Base-by-base conservation (phyloP, 108 stramenopile species). In the Conticribra weissflogii region DNA sequence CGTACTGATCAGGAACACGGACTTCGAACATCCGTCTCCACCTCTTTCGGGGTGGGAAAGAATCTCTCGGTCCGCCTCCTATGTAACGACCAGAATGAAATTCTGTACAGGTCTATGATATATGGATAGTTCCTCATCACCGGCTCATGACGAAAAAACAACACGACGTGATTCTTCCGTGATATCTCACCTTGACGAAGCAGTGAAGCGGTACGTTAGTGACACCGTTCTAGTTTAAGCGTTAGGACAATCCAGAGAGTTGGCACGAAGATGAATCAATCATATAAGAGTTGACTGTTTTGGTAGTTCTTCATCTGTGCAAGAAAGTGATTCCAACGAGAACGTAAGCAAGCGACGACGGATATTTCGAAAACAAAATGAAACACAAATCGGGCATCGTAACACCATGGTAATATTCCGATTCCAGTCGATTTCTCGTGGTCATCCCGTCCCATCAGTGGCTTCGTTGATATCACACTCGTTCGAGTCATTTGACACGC, bases 401-500 rank as follows among this genome's bases (percentile, higher is more conserved):
- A n/a, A n/a, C n/a, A n/a, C n/a, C n/a, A n/a, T n/a, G n/a, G n/a
- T n/a, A n/a, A n/a, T n/a, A n/a, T n/a, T n/a, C n/a, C n/a, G n/a
- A n/a, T n/a, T n/a, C n/a, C n/a, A n/a, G n/a, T n/a, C n/a, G n/a
- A n/a, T n/a, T n/a, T n/a, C n/a, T n/a, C n/a, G n/a, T n/a, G n/a
- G n/a, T n/a, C n/a, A n/a, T n/a, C n/a, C n/a, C n/a, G n/a, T n/a
- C 68, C 76, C 68, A 56, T 69, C 68, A 77, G 76, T 34, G 48
- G 76, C 76, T 77, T 77, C 36, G 76, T 69, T 77, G 68, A 77
- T 77, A 77, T 77, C 76, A 77, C 76, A 44, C 76, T 76, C 54
- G 5, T 45, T 21, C 41, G 31, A 49, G 66, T 77, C 76, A 77
- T 77, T 53, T 77, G 76, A 77, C 76, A 63, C 76, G 76, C 76